Conservation (phyloP, 768 basidiomycete genomes). For the Gymnopilus dilepis region DNA sequence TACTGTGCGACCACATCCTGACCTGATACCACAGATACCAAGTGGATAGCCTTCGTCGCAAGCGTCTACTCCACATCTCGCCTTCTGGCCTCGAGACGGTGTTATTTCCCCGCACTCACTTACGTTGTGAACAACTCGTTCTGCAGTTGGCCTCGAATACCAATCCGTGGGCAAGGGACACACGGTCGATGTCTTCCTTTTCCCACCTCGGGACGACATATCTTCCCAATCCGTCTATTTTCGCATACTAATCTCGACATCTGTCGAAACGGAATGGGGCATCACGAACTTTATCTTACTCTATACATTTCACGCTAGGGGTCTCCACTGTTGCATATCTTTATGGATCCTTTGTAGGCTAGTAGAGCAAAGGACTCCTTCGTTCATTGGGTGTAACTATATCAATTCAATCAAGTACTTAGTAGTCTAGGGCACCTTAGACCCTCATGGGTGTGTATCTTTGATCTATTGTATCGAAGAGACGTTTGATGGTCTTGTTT, state of each 20-base stretch:
- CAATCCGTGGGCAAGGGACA: slow-evolving; percentile 2
- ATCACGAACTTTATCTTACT: slow-evolving; percentile 13
- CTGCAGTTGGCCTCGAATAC: background rate
- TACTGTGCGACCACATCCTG: slow-evolving; percentile 15
- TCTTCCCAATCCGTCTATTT: background rate
- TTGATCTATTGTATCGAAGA: background rate
- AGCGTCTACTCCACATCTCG: background rate
- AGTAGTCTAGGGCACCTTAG: slow-evolving; percentile 1
- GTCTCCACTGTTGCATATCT: slow-evolving; percentile 13
- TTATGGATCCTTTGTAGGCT: slow-evolving; percentile 14
- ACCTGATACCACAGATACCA: slow-evolving; percentile 22
- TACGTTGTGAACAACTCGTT: slow-evolving; percentile 5
- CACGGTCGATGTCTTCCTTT: slow-evolving; percentile 11
- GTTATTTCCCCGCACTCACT: slow-evolving; percentile 3
- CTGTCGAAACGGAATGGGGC: background rate
- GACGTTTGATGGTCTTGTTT: background rate
- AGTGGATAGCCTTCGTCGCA: slow-evolving; percentile 19
- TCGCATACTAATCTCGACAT: slow-evolving; percentile 2
- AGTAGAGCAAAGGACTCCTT: slow-evolving; percentile 11
- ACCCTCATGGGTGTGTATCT: background rate
- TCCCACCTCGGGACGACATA: slow-evolving; percentile 14
- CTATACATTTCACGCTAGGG: slow-evolving; percentile 16
- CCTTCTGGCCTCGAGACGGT: slow-evolving; percentile 9
- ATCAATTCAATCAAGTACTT: slow-evolving; percentile 4
- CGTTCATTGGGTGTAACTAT: slow-evolving; percentile 14